Percentiles rank a stretch among this genome's conserved stretches.
phyloP scores from a whole-genome alignment of 1,284 basidiomycete genomes.

The Apiotrichum gracile region DNA sequence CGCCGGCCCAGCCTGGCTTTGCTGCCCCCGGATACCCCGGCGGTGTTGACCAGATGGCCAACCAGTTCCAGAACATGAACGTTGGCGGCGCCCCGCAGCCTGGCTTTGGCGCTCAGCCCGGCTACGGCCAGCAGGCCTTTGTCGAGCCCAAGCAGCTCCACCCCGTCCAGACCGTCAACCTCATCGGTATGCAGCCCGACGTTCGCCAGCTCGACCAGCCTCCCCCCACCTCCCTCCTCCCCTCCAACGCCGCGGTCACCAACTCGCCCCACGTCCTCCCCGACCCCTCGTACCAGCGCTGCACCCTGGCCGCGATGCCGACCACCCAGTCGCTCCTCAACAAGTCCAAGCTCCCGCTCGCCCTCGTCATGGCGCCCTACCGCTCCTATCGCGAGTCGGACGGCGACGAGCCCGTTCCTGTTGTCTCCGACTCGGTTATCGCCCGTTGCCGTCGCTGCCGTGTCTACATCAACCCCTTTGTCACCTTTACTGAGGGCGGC shows the following conservation, averaged over 20 bases:
- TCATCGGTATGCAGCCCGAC: conserved; percentile 83
- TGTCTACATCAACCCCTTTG: conserved; percentile 98
- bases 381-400: conserved; percentile 60
- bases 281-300: conserved; percentile 87
- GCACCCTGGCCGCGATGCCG: conserved; percentile 86
- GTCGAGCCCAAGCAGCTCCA: conserved; percentile 47
- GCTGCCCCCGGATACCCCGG: not conserved
- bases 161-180: conserved; percentile 69
- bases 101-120: conserved; percentile 9
- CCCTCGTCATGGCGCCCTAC: conserved; percentile 86
- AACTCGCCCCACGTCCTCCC: conserved; percentile 75
- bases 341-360: conserved; percentile 92
- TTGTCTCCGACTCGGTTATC: conserved; percentile 90
- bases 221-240: conserved; percentile 83
- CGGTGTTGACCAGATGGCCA: conserved; percentile 61
- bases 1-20: conserved; percentile 41
- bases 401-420: conserved; percentile 63
- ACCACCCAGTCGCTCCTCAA: conserved; percentile 83
- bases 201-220: conserved; percentile 72
- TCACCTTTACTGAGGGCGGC: conserved; percentile 96
- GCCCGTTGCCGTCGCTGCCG: conserved; percentile 95
- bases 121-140: conserved; percentile 6
- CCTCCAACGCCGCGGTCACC: conserved; percentile 73
- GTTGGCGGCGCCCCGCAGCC: conserved; percentile 64
- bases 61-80: conserved; percentile 84